phyloP scores from a whole-genome alignment of 495 filamentous ascomycete genomes.

The Neurospora terricola region DNA sequence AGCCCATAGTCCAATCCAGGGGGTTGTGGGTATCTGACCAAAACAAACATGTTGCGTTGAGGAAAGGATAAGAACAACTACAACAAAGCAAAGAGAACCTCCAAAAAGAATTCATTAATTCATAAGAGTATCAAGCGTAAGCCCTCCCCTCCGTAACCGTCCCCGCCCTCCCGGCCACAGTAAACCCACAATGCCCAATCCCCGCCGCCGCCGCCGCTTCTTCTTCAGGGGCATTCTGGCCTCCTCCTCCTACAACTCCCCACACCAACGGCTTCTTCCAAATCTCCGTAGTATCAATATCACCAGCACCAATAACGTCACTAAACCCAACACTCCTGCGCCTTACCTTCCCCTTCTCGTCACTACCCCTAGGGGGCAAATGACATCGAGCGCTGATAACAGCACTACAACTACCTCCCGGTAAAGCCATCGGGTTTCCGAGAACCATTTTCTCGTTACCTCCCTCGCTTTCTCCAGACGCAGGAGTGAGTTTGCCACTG shows the following conservation, averaged over 20 bases:
- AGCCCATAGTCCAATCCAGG: background rate
- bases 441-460: background rate
- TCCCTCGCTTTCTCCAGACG: background rate
- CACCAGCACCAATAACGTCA: background rate
- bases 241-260: constrained; percentile 29
- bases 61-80: background rate
- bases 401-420: constrained; percentile 29
- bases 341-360: constrained; percentile 4
- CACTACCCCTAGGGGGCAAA: background rate
- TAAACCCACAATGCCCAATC: constrained; percentile 30
- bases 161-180: constrained; percentile 11
- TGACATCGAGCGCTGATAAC: constrained; percentile 35
- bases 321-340: background rate
- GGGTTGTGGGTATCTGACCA: background rate
- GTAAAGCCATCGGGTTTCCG: constrained; percentile 33
- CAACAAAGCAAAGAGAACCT: background rate
- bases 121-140: constrained; percentile 23
- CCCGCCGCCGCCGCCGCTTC: constrained; percentile 8
- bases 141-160: constrained; percentile 24
- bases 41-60: background rate
- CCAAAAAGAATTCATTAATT: background rate
- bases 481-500: background rate
- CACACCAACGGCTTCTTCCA: constrained; percentile 24
- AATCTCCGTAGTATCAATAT: background rate
- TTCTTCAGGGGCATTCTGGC: background rate